Percentiles rank a stretch among this genome's conserved stretches.
phyloP scores from a whole-genome alignment of 352 stramenopile species.

The Globisporangium takayamanum region DNA sequence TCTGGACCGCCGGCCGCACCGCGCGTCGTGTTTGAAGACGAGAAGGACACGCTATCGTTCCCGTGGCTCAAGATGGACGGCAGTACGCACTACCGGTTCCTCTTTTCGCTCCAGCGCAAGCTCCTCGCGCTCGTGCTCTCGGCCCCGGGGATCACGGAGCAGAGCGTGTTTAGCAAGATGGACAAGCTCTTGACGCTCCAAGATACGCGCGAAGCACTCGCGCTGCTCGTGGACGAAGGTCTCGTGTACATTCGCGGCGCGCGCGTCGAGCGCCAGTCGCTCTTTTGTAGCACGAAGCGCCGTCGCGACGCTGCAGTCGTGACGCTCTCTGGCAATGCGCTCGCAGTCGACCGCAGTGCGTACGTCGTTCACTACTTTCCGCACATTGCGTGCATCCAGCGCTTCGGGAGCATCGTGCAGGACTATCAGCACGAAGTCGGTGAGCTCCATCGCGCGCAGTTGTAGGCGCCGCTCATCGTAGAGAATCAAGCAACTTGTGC shows the following conservation, averaged over 20 bases:
- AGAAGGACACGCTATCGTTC: conserved; percentile 72
- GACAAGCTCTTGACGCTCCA: conserved; percentile 61
- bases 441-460: conserved; percentile 15
- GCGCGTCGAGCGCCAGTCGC: conserved; percentile 5
- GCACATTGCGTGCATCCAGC: conserved; percentile 72
- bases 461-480: too few relatives aligned
- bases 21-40: conserved; percentile 59
- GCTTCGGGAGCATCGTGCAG: conserved; percentile 70
- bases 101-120: conserved; percentile 76
- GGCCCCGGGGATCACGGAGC: conserved; percentile 53
- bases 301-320: conserved; percentile 20
- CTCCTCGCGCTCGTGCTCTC: conserved; percentile 49
- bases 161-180: conserved; percentile 43
- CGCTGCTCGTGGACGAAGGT: conserved; percentile 62
- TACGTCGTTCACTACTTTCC: conserved; percentile 71
- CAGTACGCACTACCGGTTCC: conserved; percentile 61
- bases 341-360: conserved; percentile 37
- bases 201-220: conserved; percentile 64
- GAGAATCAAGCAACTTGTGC: too few relatives aligned
- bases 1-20: conserved; percentile 5
- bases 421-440: conserved; percentile 55
- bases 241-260: conserved; percentile 56
- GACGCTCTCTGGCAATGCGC: conserved; percentile 33
- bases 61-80: conserved; percentile 83
- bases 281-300: conserved; percentile 22